Base-by-base conservation (phyloP, 2,329 filamentous ascomycete species). In the Curvularia verruculosa region DNA sequence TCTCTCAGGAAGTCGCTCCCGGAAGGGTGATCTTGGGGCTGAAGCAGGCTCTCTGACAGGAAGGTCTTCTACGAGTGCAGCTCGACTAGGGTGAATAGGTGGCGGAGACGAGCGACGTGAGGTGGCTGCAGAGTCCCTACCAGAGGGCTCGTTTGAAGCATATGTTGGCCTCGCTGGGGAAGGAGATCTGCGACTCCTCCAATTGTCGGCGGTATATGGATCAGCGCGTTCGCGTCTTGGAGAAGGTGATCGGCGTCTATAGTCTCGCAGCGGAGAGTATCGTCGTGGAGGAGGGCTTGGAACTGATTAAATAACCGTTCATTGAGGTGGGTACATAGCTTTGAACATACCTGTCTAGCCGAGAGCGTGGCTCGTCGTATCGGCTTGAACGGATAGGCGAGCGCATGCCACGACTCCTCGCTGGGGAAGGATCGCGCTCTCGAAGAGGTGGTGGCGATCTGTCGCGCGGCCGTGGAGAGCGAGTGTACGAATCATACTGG, bases 71-170 rank as follows among this genome's bases (percentile, higher is more conserved):
- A 78, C 67, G 18, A 80, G 67, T 46, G 77, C 79, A 48, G 79
- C 69, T 63, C 83, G 80, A 61, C 85, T 86, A 15, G 81, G 80
- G 65, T 86, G 84, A 13, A 83, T 74, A 12, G 78, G 73, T 24
- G 79, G 83, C 15, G 87, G 87, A 5, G 87, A 88, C 8, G 87
- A 87, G 47, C 85, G 81, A 54, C 85, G 82, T 21, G 86, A 88
- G 28, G 83, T 86, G 19, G 81, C 74, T 19, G 76, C 81, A 8
- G 86, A 88, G 37, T 81, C 83, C 54, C 81, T 76, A 21, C 80
- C 82, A 21, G 83, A 85, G 40, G 80, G 78, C 49, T 82, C 80
- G 37, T 79, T 80, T 31, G 81, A 81, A 19, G 78, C 52, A 52
- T 70, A 71, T 23, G 69, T 55, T 45, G 68, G 64, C 47, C 75